Evolutionary conservation across 2,329 filamentous ascomycete species (phyloP).

Genomic region (Arthrobotrys iridis): DNA sequence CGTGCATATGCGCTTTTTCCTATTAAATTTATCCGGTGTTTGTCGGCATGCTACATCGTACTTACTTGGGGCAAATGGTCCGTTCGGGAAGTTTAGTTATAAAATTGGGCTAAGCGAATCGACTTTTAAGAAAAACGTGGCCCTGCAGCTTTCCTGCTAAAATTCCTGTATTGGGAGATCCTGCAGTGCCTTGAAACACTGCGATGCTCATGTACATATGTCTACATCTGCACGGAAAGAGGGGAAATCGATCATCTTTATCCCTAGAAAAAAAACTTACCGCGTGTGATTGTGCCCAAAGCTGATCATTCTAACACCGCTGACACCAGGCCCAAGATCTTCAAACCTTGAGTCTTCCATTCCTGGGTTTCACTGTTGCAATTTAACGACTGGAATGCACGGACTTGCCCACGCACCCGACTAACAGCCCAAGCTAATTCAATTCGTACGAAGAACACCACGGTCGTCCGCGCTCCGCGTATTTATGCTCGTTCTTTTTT

Average conservation of each 20-base stretch:
- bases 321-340: not conserved
- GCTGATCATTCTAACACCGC: slow-evolving; percentile 3
- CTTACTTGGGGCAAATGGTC: slow-evolving; percentile 21
- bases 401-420: slow-evolving; percentile 11
- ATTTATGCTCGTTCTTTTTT: slow-evolving; percentile 2
- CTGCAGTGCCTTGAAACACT: slow-evolving; percentile 8
- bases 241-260: not conserved
- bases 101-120: slow-evolving; percentile 49
- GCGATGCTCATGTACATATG: slow-evolving; percentile 6
- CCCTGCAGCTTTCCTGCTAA: slow-evolving; percentile 34
- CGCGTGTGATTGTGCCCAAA: not conserved
- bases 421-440: not conserved
- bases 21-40: slow-evolving; percentile 47
- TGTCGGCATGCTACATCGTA: slow-evolving; percentile 6
- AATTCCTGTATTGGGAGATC: slow-evolving; percentile 21
- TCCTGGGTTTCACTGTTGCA: slow-evolving; percentile 9
- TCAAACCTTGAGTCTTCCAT: not conserved
- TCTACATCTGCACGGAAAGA: not conserved
- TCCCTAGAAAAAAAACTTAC: not conserved
- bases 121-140: slow-evolving; percentile 49
- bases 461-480: not conserved
- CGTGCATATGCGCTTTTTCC: slow-evolving; percentile 19
- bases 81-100: slow-evolving; percentile 49
- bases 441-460: slow-evolving; percentile 17
- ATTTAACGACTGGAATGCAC: slow-evolving; percentile 35